Evolutionary conservation across 2,329 filamentous ascomycete species (phyloP).

Genomic region (Claviceps spartinae): DNA sequence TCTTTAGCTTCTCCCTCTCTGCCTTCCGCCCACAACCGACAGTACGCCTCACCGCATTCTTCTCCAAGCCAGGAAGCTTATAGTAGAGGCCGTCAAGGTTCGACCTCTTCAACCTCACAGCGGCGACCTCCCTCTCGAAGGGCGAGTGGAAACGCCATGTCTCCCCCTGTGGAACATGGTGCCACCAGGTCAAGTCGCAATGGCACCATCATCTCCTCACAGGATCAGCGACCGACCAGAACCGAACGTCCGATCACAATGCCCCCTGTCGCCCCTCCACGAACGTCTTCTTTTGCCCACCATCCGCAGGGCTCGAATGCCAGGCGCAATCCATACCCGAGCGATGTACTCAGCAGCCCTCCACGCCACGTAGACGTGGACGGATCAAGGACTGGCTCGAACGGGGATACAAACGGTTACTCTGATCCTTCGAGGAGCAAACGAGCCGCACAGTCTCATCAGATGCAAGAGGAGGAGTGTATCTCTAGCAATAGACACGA

Average conservation of each 20-base stretch:
- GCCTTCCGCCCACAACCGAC: constrained; percentile 33
- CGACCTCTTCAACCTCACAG: constrained; percentile 36
- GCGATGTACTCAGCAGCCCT: constrained; percentile 30
- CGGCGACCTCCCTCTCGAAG: constrained; percentile 38
- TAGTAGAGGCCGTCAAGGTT: constrained; percentile 34
- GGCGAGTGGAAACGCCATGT: constrained; percentile 35
- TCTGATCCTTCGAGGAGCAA: constrained; percentile 19
- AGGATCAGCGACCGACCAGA: constrained; percentile 29
- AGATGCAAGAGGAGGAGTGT: constrained; percentile 25
- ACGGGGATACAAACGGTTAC: constrained; percentile 16
- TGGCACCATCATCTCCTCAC: constrained; percentile 28
- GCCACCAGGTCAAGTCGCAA: constrained; percentile 33
- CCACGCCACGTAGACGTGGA: constrained; percentile 27
- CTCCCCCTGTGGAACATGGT: constrained; percentile 21
- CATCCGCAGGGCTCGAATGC: constrained; percentile 24
- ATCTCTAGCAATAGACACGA: constrained; percentile 27
- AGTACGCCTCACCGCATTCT: constrained; percentile 38
- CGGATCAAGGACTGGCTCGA: constrained; percentile 21
- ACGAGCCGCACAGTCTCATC: constrained; percentile 14
- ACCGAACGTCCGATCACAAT: constrained; percentile 44
- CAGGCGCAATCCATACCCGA: constrained; percentile 30
- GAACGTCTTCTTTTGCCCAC: constrained; percentile 67
- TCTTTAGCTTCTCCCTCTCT: constrained; percentile 36
- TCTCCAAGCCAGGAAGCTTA: constrained; percentile 42
- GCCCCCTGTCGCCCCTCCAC: constrained; percentile 56